Conservation (phyloP, 257 asterid genomes). For the Handroanthus guayacan region DNA sequence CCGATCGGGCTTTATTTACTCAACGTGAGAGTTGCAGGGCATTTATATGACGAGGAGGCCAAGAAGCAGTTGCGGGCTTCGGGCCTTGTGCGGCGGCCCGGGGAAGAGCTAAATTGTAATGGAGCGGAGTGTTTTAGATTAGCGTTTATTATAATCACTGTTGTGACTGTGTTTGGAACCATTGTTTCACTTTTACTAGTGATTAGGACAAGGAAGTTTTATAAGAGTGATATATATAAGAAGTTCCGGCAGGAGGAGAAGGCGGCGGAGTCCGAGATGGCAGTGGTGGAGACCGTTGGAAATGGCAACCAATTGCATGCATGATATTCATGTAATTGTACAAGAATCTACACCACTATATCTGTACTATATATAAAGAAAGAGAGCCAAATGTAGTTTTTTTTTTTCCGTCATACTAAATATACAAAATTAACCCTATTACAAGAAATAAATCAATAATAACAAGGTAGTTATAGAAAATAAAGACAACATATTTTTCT, state of each 20-base stretch:
- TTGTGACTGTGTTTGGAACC: constrained; percentile 67
- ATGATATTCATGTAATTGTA: constrained; percentile 7
- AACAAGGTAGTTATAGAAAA: too few relatives aligned
- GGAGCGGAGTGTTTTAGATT: constrained; percentile 66
- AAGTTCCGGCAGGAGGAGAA: constrained; percentile 56
- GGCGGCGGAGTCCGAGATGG: constrained; percentile 49
- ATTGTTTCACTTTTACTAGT: constrained; percentile 63
- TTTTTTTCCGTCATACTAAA: too few relatives aligned
- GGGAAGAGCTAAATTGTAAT: constrained; percentile 61
- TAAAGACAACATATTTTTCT: too few relatives aligned
- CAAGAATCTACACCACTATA: too few relatives aligned
- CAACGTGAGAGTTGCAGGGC: constrained; percentile 66
- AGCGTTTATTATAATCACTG: constrained; percentile 72
- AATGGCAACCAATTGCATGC: constrained; percentile 27
- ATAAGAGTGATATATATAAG: constrained; percentile 75
- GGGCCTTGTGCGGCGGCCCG: constrained; percentile 42
- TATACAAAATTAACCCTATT: too few relatives aligned
- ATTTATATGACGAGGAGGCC: constrained; percentile 78
- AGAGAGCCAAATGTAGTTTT: too few relatives aligned
- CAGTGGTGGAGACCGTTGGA: constrained; percentile 33
- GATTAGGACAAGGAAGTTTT: constrained; percentile 68
- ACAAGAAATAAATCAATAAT: too few relatives aligned
- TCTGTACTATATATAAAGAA: too few relatives aligned
- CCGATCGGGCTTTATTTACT: constrained; percentile 75
- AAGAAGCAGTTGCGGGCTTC: constrained; percentile 52